Conservation (phyloP, 2,329 filamentous ascomycete species). For the Aureobasidium sp. region DNA sequence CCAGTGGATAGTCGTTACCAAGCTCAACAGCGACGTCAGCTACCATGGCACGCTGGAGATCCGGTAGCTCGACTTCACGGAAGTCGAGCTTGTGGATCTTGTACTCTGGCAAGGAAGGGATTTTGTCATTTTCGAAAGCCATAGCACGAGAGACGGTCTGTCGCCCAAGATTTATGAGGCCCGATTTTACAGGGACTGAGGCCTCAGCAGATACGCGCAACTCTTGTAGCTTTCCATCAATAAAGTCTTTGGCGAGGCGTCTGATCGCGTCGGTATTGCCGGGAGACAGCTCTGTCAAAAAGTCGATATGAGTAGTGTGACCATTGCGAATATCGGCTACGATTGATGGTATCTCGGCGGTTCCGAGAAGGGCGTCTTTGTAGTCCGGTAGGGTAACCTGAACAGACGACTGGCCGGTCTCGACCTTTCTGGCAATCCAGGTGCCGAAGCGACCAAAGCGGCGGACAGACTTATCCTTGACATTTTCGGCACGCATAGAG, state of each 20-base stretch:
- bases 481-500: constrained; percentile 66
- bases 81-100: constrained; percentile 75
- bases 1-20: constrained; percentile 69
- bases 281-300: constrained; percentile 65
- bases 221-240: constrained; percentile 65
- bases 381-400: constrained; percentile 78
- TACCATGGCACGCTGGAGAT: constrained; percentile 57
- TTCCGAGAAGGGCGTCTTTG: constrained; percentile 66
- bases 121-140: constrained; percentile 61
- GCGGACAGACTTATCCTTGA: constrained; percentile 60
- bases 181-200: constrained; percentile 65
- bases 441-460: constrained; percentile 70
- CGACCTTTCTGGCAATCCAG: constrained; percentile 68
- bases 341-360: constrained; percentile 64
- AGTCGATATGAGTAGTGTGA: constrained; percentile 66
- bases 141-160: constrained; percentile 67
- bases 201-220: constrained; percentile 67
- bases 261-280: constrained; percentile 71
- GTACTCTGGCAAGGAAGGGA: constrained; percentile 72
- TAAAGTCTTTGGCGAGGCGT: constrained; percentile 76
- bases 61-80: constrained; percentile 54
- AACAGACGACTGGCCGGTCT: constrained; percentile 63
- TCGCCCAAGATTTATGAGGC: constrained; percentile 67
- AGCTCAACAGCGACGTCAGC: constrained; percentile 68
- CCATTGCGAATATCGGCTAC: constrained; percentile 70